Conservation (phyloP, 495 filamentous ascomycete genomes). For the Aspergillus saccharolyticus region DNA sequence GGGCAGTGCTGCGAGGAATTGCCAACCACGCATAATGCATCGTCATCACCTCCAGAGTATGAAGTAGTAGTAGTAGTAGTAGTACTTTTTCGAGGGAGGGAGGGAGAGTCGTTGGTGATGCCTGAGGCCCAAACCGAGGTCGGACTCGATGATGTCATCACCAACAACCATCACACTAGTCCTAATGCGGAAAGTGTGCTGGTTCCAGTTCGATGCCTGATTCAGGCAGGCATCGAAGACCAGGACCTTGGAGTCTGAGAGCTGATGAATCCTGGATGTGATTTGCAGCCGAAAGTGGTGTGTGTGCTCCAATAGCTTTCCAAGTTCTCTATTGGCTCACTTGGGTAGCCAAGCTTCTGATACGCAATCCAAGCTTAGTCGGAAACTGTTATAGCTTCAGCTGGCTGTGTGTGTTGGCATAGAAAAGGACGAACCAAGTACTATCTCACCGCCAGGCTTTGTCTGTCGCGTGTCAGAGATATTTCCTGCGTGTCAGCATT, state of each 20-base stretch:
- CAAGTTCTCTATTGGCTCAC: not conserved
- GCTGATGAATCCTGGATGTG: not conserved
- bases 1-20: not conserved
- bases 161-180: not conserved
- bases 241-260: too few species aligned
- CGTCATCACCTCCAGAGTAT: not conserved
- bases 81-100: too few species aligned
- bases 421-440: not conserved
- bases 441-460: not conserved
- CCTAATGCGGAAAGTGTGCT: not conserved
- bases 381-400: not conserved
- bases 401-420: not conserved
- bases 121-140: not conserved
- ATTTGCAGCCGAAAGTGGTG: not conserved
- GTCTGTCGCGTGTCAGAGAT: too few species aligned
- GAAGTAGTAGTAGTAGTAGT: too few species aligned
- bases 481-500: too few species aligned
- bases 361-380: not conserved
- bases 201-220: not conserved
- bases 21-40: not conserved
- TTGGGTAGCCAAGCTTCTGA: not conserved
- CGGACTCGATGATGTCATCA: not conserved
- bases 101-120: too few species aligned
- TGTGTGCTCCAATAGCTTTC: not conserved
- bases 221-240: not conserved